These are phyloP conservation scores for Akanthomyces uredinophilus DNA, from an alignment of 2,329 filamentous ascomycete genomes.

Conservation along the genomic window DNA sequence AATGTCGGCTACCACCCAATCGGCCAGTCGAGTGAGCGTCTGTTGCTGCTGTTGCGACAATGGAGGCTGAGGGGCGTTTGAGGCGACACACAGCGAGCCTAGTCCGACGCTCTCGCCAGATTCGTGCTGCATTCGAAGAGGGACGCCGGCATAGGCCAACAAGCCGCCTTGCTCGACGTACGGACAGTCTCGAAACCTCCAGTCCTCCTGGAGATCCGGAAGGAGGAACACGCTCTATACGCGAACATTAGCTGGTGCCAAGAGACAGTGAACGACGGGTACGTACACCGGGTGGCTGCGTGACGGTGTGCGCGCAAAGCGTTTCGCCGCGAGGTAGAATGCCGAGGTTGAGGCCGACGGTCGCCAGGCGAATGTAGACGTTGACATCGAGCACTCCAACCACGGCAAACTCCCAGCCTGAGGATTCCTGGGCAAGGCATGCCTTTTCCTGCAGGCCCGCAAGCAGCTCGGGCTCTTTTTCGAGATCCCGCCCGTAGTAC, in stretches of 20 bases:
- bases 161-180: slow-evolving; percentile 36
- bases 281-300: slow-evolving; percentile 27
- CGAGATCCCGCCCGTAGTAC: slow-evolving; percentile 38
- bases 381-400: slow-evolving; percentile 39
- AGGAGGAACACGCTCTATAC: slow-evolving; percentile 34
- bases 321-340: slow-evolving; percentile 40
- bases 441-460: slow-evolving; percentile 38
- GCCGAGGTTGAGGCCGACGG: slow-evolving; percentile 35
- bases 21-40: slow-evolving; percentile 24
- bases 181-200: slow-evolving; percentile 38
- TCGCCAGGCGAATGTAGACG: slow-evolving; percentile 37
- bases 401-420: slow-evolving; percentile 42
- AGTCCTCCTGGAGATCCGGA: slow-evolving; percentile 37
- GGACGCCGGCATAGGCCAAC: slow-evolving; percentile 36
- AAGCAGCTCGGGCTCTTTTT: slow-evolving; percentile 36
- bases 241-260: background rate
- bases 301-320: slow-evolving; percentile 40
- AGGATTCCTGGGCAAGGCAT: slow-evolving; percentile 33
- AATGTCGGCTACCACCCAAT: slow-evolving; percentile 36
- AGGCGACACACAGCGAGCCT: slow-evolving; percentile 40
- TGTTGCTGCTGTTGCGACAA: slow-evolving; percentile 27
- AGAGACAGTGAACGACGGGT: background rate
- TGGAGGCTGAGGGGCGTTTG: slow-evolving; percentile 26
- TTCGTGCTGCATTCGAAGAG: slow-evolving; percentile 34
- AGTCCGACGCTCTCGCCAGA: slow-evolving; percentile 35